These are phyloP conservation scores for Aspergillus fijiensis DNA, from an alignment of 2,329 filamentous ascomycete genomes.

Conservation along the genomic window DNA sequence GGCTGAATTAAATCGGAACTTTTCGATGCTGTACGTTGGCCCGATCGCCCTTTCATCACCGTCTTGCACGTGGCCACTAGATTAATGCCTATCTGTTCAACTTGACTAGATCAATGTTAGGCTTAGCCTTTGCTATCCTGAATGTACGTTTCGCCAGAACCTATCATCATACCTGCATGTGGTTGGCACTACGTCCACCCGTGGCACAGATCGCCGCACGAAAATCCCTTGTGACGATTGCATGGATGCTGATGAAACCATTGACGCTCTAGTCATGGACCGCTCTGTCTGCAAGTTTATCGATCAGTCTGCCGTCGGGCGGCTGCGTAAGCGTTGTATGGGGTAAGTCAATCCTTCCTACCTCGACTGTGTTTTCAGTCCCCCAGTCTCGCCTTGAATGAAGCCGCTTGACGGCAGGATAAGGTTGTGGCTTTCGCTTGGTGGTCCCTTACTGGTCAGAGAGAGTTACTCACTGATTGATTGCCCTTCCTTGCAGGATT, in stretches of 20 bases:
- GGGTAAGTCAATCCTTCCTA: slow-evolving; percentile 51
- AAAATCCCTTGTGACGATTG: background rate
- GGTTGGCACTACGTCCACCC: background rate
- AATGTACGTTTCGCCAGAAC: slow-evolving; percentile 41
- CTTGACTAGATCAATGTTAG: slow-evolving; percentile 54
- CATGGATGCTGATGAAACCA: slow-evolving; percentile 8
- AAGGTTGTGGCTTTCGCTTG: background rate
- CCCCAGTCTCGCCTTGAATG: too few relatives aligned
- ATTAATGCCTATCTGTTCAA: background rate
- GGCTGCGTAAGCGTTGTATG: slow-evolving; percentile 71
- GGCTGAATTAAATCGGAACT: slow-evolving; percentile 59
- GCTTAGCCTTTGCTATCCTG: slow-evolving; percentile 62
- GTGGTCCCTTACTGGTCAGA: background rate
- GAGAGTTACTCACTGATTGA: background rate
- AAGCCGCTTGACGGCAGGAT: too few relatives aligned
- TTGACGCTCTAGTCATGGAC: slow-evolving; percentile 53
- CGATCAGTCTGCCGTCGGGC: slow-evolving; percentile 66
- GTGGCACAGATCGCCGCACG: background rate
- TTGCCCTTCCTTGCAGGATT: slow-evolving; percentile 36
- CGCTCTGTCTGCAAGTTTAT: slow-evolving; percentile 58
- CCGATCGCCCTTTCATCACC: background rate
- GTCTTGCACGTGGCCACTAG: background rate
- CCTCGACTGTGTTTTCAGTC: too few relatives aligned
- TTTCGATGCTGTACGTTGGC: slow-evolving; percentile 49
- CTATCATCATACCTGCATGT: background rate